Evolutionary conservation across 169 alveolate species (phyloP).

Genomic region (Babesia caballi): DNA sequence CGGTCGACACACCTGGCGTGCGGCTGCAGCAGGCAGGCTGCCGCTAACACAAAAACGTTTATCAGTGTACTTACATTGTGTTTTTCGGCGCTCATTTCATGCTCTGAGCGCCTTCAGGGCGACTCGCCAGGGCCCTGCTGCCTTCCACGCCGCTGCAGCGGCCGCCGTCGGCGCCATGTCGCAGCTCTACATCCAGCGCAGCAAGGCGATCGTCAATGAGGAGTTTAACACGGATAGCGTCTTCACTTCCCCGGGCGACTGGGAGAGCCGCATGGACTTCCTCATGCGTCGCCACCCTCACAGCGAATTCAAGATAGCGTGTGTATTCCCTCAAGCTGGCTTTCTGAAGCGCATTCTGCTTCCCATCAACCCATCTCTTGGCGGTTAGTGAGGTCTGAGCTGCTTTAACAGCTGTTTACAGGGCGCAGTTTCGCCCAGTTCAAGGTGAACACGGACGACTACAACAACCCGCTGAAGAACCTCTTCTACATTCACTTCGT

Average conservation of each 20-base stretch:
- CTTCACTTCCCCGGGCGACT: neutral
- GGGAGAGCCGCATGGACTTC: constrained; percentile 1
- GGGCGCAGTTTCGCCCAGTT: constrained; percentile 20
- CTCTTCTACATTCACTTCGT: constrained; percentile 57
- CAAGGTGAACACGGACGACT: constrained; percentile 17
- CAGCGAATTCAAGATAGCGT: constrained; percentile 28
- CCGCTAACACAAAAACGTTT: neutral
- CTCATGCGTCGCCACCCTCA: neutral
- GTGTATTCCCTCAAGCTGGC: constrained; percentile 53
- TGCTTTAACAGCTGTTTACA: neutral
- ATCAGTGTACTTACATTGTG: neutral
- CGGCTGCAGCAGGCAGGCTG: neutral
- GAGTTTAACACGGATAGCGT: neutral
- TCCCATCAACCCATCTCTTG: constrained; percentile 51
- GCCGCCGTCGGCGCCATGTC: neutral
- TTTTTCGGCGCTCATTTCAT: constrained; percentile 24
- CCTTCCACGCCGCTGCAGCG: constrained; percentile 4
- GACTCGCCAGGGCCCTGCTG: neutral
- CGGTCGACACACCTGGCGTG: constrained; percentile 9
- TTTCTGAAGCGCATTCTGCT: constrained; percentile 41
- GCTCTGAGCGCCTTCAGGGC: neutral
- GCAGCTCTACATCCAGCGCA: neutral
- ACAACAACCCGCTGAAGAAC: constrained; percentile 27
- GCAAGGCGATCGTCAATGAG: constrained; percentile 2
- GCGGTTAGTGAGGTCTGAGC: neutral